Evolutionary conservation across 2,329 filamentous ascomycete species (phyloP).

Genomic region (Alternaria sp.): DNA sequence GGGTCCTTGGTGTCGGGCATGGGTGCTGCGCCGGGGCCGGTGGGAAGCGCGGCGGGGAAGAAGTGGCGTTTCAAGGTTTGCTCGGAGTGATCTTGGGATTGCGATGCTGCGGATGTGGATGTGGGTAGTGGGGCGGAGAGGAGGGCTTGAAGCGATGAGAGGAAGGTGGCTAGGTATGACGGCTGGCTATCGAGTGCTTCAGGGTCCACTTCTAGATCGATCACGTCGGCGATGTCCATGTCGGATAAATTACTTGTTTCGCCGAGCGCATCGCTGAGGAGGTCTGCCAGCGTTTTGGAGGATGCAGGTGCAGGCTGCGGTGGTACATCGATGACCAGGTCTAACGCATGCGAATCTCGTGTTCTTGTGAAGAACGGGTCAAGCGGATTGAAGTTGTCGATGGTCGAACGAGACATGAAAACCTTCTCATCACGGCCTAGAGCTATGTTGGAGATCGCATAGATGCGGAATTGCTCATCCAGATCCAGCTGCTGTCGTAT

Average conservation of each 20-base stretch:
- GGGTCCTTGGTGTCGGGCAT: slow-evolving; percentile 64
- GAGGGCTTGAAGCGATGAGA: slow-evolving; percentile 46
- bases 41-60: slow-evolving; percentile 60
- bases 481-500: slow-evolving; percentile 39
- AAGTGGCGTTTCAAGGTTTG: slow-evolving; percentile 31
- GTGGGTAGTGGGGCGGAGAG: slow-evolving; percentile 35
- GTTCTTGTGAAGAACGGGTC: slow-evolving; percentile 86
- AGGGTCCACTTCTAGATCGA: slow-evolving; percentile 36
- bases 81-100: slow-evolving; percentile 9
- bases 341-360: slow-evolving; percentile 74
- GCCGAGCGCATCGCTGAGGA: slow-evolving; percentile 30
- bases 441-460: slow-evolving; percentile 78
- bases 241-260: slow-evolving; percentile 34
- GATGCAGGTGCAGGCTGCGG: slow-evolving; percentile 28
- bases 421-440: slow-evolving; percentile 89
- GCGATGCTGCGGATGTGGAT: slow-evolving; percentile 12
- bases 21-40: slow-evolving; percentile 70
- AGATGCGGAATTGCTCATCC: slow-evolving; percentile 69
- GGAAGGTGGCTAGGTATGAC: slow-evolving; percentile 42
- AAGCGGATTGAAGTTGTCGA: slow-evolving; percentile 70
- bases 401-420: slow-evolving; percentile 75
- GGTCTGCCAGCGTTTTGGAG: slow-evolving; percentile 24
- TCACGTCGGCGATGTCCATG: slow-evolving; percentile 25
- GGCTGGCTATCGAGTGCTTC: slow-evolving; percentile 33
- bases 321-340: slow-evolving; percentile 70